These are phyloP conservation scores for Anthostomella pinea DNA, from an alignment of 2,329 filamentous ascomycete genomes.

Conservation along the genomic window DNA sequence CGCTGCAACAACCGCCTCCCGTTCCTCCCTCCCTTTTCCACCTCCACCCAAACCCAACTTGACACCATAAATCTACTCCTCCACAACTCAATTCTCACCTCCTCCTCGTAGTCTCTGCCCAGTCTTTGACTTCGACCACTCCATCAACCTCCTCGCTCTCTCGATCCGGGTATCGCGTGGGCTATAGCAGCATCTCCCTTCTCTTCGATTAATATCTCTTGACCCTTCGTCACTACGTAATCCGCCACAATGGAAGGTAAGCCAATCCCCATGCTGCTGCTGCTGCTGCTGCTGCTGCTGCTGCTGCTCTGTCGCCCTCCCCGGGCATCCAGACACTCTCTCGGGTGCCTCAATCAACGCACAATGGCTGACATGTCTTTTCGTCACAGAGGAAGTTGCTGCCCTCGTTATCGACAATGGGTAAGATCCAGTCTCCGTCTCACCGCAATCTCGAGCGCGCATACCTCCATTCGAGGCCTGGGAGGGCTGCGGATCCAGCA, in stretches of 20 bases:
- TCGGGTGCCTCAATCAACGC: slow-evolving; percentile 8
- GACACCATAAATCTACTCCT: slow-evolving; percentile 28
- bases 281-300: slow-evolving; percentile 13
- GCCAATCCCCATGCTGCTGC: slow-evolving; percentile 34
- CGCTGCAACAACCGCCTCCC: slow-evolving; percentile 24
- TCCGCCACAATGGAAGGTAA: slow-evolving; percentile 63
- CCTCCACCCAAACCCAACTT: slow-evolving; percentile 25
- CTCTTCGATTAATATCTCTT: slow-evolving; percentile 17
- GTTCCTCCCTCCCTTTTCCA: slow-evolving; percentile 31
- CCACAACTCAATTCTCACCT: slow-evolving; percentile 32
- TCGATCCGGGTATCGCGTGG: slow-evolving; percentile 37
- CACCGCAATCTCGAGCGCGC: slow-evolving; percentile 35
- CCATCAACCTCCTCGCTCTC: slow-evolving; percentile 27
- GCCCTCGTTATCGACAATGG: slow-evolving; percentile 99
- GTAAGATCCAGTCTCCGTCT: slow-evolving; percentile 64
- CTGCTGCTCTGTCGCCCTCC: slow-evolving; percentile 12
- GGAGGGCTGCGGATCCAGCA: too few species aligned
- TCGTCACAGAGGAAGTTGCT: slow-evolving; percentile 91
- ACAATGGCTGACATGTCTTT: slow-evolving; percentile 42
- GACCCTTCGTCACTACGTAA: slow-evolving; percentile 39
- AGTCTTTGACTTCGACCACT: slow-evolving; percentile 30
- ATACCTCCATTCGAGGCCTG: slow-evolving; percentile 10
- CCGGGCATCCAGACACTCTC: slow-evolving; percentile 8
- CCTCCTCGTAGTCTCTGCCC: slow-evolving; percentile 35
- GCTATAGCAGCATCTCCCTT: slow-evolving; percentile 27